A percentile compares a stretch with the other conserved stretches of the same genome.
Evolutionary conservation across 805 yeast genomes (phyloP).

Genomic region (Cephaloascus albidus): DNA sequence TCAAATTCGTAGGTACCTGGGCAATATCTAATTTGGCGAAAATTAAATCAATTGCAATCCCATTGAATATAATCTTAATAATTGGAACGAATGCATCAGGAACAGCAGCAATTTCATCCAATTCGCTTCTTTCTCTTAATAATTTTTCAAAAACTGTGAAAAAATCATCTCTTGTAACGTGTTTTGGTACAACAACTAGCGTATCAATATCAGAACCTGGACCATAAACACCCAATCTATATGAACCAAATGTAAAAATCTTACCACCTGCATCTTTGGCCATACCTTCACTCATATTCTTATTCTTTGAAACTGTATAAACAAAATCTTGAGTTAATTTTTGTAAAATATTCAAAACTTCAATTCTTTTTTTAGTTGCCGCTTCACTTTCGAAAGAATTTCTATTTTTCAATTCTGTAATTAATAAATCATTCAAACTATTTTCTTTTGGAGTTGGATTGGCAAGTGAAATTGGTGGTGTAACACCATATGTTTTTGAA

Average conservation of each 20-base stretch:
- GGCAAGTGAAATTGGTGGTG: constrained; percentile 77
- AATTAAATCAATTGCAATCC: constrained; percentile 88
- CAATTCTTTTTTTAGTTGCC: constrained; percentile 74
- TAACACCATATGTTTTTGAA: constrained; percentile 45
- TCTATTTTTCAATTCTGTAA: constrained; percentile 69
- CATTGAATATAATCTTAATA: constrained; percentile 78
- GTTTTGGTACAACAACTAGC: constrained; percentile 93
- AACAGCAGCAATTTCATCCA: constrained; percentile 87
- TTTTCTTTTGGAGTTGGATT: constrained; percentile 81
- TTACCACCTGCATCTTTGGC: constrained; percentile 97
- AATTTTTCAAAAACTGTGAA: constrained; percentile 71
- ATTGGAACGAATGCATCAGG: constrained; percentile 98
- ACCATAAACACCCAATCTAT: constrained; percentile 91
- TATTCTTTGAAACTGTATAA: constrained; percentile 63
- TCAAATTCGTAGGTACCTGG: constrained; percentile 67
- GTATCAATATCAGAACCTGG: constrained; percentile 99
- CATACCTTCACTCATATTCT: constrained; percentile 96
- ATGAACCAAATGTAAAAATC: constrained; percentile 93
- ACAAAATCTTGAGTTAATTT: constrained; percentile 75
- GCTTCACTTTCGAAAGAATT: constrained; percentile 86
- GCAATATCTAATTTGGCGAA: constrained; percentile 79
- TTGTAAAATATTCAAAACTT: constrained; percentile 66
- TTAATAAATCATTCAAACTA: constrained; percentile 61
- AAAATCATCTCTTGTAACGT: constrained; percentile 84
- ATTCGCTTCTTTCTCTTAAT: constrained; percentile 63